Evolutionary conservation across 2,329 filamentous ascomycete genomes (phyloP).

Genomic region (Penicillium crustosum): DNA sequence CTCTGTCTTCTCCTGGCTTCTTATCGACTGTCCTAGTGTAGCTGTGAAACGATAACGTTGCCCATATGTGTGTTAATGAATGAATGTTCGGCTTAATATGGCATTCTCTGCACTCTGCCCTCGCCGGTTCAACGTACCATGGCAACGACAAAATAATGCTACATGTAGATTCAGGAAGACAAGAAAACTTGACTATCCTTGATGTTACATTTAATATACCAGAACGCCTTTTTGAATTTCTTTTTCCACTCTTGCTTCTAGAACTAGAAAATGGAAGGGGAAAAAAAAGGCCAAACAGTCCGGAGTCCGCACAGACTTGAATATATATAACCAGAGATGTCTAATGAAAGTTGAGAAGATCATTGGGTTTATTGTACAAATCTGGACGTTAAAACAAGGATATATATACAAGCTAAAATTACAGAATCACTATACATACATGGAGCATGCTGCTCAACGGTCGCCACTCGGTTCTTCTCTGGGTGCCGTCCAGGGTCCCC

Average conservation of each 20-base stretch:
- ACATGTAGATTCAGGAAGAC: too few relatives aligned
- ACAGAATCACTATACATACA: slow-evolving; percentile 1
- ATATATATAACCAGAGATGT: background rate
- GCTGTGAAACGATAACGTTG: too few relatives aligned
- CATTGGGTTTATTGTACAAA: slow-evolving; percentile 4
- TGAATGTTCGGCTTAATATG: too few relatives aligned
- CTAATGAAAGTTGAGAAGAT: background rate
- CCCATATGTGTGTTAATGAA: too few relatives aligned
- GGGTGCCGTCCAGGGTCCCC: background rate
- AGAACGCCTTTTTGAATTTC: too few relatives aligned
- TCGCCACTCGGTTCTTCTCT: background rate
- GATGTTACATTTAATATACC: background rate
- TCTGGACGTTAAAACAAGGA: background rate
- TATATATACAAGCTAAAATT: background rate
- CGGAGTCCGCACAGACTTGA: background rate
- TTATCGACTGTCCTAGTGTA: too few relatives aligned
- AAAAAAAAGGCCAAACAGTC: background rate
- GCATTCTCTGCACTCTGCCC: too few relatives aligned
- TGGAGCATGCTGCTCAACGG: background rate
- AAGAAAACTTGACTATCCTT: too few relatives aligned
- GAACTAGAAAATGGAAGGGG: too few relatives aligned
- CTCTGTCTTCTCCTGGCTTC: too few relatives aligned
- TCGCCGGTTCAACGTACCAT: too few relatives aligned
- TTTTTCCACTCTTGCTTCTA: background rate
- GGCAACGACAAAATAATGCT: too few relatives aligned